Conservation (phyloP, 352 stramenopile genomes). For the Globisporangium cystogenes region DNA sequence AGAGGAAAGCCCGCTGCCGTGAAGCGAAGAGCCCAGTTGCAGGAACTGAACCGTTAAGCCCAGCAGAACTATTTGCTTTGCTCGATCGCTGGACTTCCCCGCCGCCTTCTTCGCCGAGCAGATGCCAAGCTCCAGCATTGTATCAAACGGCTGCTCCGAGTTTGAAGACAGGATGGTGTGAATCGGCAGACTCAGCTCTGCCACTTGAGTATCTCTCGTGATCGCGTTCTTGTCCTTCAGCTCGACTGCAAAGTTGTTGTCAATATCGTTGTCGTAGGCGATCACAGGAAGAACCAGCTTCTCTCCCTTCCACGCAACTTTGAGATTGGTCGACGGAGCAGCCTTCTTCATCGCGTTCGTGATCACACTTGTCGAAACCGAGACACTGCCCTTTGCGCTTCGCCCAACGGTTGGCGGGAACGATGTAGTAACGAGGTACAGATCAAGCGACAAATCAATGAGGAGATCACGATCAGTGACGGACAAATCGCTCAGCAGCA, state of each 20-base stretch:
- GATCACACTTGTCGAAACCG: conserved; percentile 16
- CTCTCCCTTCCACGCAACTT: conserved; percentile 22
- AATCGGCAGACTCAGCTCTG: conserved; percentile 12
- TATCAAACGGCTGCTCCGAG: no score
- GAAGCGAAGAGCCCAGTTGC: conserved; percentile 11
- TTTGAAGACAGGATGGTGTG: not conserved
- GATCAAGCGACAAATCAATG: conserved; percentile 26
- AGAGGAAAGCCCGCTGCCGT: conserved; percentile 10
- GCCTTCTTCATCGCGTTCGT: conserved; percentile 24
- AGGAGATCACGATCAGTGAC: conserved; percentile 17
- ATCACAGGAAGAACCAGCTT: conserved; percentile 23
- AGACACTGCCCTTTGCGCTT: conserved; percentile 3
- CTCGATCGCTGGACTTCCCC: not conserved
- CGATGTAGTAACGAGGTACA: conserved; percentile 25
- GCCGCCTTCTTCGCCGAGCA: not conserved
- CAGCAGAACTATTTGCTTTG: conserved; percentile 4
- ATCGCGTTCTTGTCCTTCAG: conserved; percentile 49
- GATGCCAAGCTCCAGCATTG: conserved; percentile 1
- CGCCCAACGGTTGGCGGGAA: not conserved
- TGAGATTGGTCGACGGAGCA: not conserved
- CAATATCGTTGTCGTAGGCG: not conserved
- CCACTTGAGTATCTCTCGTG: conserved; percentile 28
- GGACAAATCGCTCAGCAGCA: conserved; percentile 19
- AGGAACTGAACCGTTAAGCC: conserved; percentile 18
- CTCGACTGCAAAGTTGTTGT: conserved; percentile 14